A percentile compares a stretch with the other conserved stretches of the same genome.
phyloP scores from a whole-genome alignment of 768 basidiomycete genomes.

The Leccinum obscurum region DNA sequence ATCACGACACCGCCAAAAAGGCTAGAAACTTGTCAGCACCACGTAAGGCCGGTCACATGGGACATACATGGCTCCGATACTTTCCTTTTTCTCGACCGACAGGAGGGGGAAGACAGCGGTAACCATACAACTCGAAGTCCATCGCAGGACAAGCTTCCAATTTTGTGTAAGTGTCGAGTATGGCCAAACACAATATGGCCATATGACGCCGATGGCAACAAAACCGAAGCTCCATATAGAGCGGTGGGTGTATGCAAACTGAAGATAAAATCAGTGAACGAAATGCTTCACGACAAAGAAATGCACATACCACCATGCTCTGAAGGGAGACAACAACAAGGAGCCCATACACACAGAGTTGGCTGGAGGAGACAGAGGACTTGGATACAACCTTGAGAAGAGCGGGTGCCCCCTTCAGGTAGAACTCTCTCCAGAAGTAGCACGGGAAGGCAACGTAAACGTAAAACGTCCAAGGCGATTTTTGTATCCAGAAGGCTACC shows the following conservation, averaged over 20 bases:
- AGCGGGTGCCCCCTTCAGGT: slow-evolving; percentile 22
- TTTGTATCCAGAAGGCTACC: slow-evolving; percentile 58
- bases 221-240: slow-evolving; percentile 73
- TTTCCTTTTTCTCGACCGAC: slow-evolving; percentile 71
- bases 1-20: slow-evolving; percentile 49
- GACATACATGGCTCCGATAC: slow-evolving; percentile 56
- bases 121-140: slow-evolving; percentile 52
- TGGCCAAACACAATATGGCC: slow-evolving; percentile 63
- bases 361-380: slow-evolving; percentile 25
- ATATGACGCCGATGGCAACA: slow-evolving; percentile 55
- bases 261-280: slow-evolving; percentile 3
- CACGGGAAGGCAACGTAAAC: slow-evolving; percentile 73
- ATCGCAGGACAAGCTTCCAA: slow-evolving; percentile 35
- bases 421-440: slow-evolving; percentile 72
- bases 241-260: slow-evolving; percentile 73
- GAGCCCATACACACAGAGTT: slow-evolving; percentile 25
- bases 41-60: not conserved
- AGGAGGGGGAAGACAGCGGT: slow-evolving; percentile 70
- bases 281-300: not conserved
- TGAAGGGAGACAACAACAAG: slow-evolving; percentile 49
- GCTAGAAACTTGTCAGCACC: slow-evolving; percentile 32
- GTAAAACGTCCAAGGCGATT: slow-evolving; percentile 71
- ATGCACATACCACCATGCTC: slow-evolving; percentile 68
- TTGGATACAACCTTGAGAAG: slow-evolving; percentile 13
- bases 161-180: slow-evolving; percentile 28